Conservation (phyloP, 1,284 basidiomycete species). For the Puccinia polysora region DNA sequence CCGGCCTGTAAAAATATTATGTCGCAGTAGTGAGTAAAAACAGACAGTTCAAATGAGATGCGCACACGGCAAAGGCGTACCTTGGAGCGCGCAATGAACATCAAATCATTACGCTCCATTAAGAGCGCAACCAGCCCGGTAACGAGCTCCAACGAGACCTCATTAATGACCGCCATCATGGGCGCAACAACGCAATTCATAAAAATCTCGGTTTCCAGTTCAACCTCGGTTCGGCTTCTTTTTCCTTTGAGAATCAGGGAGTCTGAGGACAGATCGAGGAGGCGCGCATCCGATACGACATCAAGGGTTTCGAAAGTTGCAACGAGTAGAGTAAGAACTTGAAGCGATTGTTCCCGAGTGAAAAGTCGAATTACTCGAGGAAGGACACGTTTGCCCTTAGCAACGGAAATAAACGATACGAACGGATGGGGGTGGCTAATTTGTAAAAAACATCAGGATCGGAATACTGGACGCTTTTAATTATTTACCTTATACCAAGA, state of each 20-base stretch:
- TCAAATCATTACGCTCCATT: conserved; percentile 73
- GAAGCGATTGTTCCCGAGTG: conserved; percentile 71
- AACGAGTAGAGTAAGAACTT: conserved; percentile 81
- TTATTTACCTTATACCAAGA: conserved; percentile 72
- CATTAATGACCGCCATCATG: conserved; percentile 74
- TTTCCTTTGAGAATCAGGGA: conserved; percentile 43
- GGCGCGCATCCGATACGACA: conserved; percentile 69
- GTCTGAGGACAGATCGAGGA: conserved; percentile 53
- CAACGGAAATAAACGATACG: conserved; percentile 78
- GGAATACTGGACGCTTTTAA: conserved; percentile 48
- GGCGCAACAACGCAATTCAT: conserved; percentile 77
- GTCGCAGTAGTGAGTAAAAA: conserved; percentile 39
- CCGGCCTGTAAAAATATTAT: conserved; percentile 72
- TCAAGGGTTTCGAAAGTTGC: conserved; percentile 92
- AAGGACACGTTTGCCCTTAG: conserved; percentile 89
- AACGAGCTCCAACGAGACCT: conserved; percentile 72
- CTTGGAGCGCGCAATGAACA: conserved; percentile 66
- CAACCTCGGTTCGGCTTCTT: conserved; percentile 61
- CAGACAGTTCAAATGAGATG: conserved; percentile 12
- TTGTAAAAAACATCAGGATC: conserved; percentile 26
- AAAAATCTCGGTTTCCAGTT: conserved; percentile 83
- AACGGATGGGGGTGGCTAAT: conserved; percentile 88
- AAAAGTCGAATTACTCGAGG: conserved; percentile 85
- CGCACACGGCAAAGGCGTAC: conserved; percentile 56
- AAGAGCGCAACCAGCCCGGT: conserved; percentile 80